Base-by-base conservation (phyloP, 2,329 filamentous ascomycete species). In the Xylariaceae sp. region DNA sequence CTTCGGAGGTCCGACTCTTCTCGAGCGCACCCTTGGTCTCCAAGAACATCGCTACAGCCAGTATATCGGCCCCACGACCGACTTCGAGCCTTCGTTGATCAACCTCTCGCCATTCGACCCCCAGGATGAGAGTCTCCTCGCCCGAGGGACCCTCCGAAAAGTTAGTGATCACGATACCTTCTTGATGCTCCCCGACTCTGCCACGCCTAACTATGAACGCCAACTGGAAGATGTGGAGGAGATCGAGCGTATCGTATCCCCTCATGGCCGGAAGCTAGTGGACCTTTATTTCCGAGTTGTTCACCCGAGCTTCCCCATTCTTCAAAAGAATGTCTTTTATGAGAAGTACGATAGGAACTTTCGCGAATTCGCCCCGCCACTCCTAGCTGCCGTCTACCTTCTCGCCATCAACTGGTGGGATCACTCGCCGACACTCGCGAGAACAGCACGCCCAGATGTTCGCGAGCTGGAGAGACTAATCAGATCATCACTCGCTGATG, bases 371-470 rank as follows among this genome's bases (percentile, higher is more conserved):
- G 87, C 89, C 11, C 89, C 90, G 1, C 84, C 88, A 9, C 77
- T 94, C 30, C 79, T 95, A 13, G 89, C 89, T 37, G 89, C 89
- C 56, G 86, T 95, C 67, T 94, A 96, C 69, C 85, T 96, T 23
- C 78, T 96, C 23, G 90, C 92, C 7, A 82, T 95, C 68, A 92
- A 93, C 72, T 96, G 92, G 87, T 94, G 92, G 86, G 85, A 90
- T 55, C 82, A 89, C 62, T 88, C 86, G 63, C 82, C 86, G 15
- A 83, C 85, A 18, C 80, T 93, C 23, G 82, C 85, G 45, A 77
- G 78, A 17, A 77, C 83, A 23, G 83, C 84, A 18, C 84, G 84
- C 61, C 91, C 91, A 0, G 86, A 96, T 73, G 80, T 89, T n/a
- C 78, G 79, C 45, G 84, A 86, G 59, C 77, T 95, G 18, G 91